Evolutionary conservation across 805 yeast genomes (phyloP).

Genomic region (Debaryomyces prosopidis): DNA sequence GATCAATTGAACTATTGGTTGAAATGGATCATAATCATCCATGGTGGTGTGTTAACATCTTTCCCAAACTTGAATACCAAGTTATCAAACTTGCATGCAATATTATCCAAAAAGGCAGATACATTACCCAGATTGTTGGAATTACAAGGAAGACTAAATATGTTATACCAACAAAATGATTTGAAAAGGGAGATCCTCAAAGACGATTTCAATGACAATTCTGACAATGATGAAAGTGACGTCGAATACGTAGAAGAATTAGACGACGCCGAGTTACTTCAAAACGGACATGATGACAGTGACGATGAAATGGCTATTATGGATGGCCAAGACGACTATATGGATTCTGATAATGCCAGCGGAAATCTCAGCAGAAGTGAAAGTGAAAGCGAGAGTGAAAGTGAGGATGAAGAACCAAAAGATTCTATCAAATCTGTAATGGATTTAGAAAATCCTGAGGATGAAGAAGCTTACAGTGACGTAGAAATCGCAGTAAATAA

Average conservation of each 20-base stretch:
- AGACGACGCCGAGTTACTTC: constrained; percentile 44
- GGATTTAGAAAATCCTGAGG: constrained; percentile 11
- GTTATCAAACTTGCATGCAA: constrained; percentile 44
- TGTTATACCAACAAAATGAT: constrained; percentile 46
- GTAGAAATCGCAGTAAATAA: constrained; percentile 11
- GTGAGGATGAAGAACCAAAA: constrained; percentile 7
- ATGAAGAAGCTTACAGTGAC: constrained; percentile 23
- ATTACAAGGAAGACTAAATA: constrained; percentile 49
- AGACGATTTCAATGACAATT: constrained; percentile 24
- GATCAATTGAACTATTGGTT: constrained; percentile 55
- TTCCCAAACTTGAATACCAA: constrained; percentile 41
- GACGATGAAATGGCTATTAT: constrained; percentile 18
- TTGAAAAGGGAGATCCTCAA: constrained; percentile 40
- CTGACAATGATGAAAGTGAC: constrained; percentile 41
- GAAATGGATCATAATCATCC: constrained; percentile 55
- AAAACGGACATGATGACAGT: constrained; percentile 20
- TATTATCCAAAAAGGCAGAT: constrained; percentile 48
- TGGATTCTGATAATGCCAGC: constrained; percentile 11
- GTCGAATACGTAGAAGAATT: constrained; percentile 76
- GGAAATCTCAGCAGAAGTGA: constrained; percentile 7
- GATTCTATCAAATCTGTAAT: constrained; percentile 8
- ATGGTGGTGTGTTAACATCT: constrained; percentile 45
- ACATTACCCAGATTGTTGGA: constrained; percentile 52
- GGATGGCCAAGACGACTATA: constrained; percentile 14
- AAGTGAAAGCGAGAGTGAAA: constrained; percentile 4